phyloP scores from a whole-genome alignment of 768 basidiomycete species.

The Phylloporus sp. region DNA sequence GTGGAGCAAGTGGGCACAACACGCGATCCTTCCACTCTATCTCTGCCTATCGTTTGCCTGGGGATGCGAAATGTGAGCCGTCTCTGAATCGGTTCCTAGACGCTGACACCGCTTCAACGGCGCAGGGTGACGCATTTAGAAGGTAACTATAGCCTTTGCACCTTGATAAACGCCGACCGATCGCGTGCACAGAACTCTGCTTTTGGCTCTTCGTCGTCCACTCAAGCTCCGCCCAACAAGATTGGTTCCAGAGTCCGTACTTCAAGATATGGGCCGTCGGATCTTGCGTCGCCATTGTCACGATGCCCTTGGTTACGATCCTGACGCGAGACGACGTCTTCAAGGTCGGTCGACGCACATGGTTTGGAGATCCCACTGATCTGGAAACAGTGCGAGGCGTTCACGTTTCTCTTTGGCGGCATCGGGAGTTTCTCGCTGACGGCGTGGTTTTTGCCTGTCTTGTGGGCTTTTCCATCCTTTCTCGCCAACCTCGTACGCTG shows the following conservation, averaged over 20 bases:
- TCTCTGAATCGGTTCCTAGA: background rate
- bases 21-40: slow-evolving; percentile 61
- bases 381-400: slow-evolving; percentile 57
- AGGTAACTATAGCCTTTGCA: slow-evolving; percentile 44
- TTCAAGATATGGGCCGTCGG: slow-evolving; percentile 74
- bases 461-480: slow-evolving; percentile 71
- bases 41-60: slow-evolving; percentile 64
- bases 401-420: slow-evolving; percentile 65
- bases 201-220: slow-evolving; percentile 87
- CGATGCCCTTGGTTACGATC: slow-evolving; percentile 69
- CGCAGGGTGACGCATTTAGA: slow-evolving; percentile 74
- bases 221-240: slow-evolving; percentile 52
- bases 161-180: background rate
- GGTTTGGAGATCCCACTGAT: slow-evolving; percentile 8
- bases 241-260: slow-evolving; percentile 75
- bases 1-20: slow-evolving; percentile 47
- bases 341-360: slow-evolving; percentile 40
- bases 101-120: background rate
- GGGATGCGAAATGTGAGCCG: slow-evolving; percentile 71
- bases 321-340: slow-evolving; percentile 56
- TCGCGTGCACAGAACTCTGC: slow-evolving; percentile 56
- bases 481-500: slow-evolving; percentile 52
- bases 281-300: slow-evolving; percentile 53
- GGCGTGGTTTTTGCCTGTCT: slow-evolving; percentile 66
- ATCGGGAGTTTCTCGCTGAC: slow-evolving; percentile 68